A percentile compares a stretch with the other conserved stretches of the same genome.
Conservation (phyloP, 495 filamentous ascomycete genomes). For the Articulospora tetracladia region DNA sequence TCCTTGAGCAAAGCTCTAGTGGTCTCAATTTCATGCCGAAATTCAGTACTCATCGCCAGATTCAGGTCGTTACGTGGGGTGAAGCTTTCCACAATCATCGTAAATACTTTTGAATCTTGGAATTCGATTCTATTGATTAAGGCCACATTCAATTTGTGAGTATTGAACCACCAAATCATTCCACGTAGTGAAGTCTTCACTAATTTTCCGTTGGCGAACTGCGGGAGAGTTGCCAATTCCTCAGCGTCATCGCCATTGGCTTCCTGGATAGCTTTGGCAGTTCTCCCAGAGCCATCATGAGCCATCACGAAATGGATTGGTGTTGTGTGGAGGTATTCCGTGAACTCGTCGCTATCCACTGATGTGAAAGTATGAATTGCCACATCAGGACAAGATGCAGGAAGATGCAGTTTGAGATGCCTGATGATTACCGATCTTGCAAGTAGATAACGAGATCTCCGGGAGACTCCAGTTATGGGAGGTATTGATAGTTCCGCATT, state of each 20-base stretch:
- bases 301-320: constrained; percentile 67
- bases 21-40: constrained; percentile 10
- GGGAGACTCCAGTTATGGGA: constrained; percentile 7
- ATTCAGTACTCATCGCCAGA: constrained; percentile 8
- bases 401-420: constrained; percentile 44
- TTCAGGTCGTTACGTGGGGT: constrained; percentile 2
- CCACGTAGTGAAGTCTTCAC: constrained; percentile 34
- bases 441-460: constrained; percentile 50
- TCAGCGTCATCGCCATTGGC: neutral
- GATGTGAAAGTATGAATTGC: constrained; percentile 43
- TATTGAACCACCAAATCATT: constrained; percentile 45
- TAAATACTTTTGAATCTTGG: constrained; percentile 55
- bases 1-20: constrained; percentile 8
- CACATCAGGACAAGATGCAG: constrained; percentile 11
- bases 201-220: constrained; percentile 7
- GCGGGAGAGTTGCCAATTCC: neutral
- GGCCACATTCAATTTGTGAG: constrained; percentile 51
- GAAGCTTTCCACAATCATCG: constrained; percentile 42
- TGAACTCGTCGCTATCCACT: constrained; percentile 41
- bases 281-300: constrained; percentile 48
- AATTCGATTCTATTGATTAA: constrained; percentile 57
- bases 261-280: neutral
- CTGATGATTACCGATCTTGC: constrained; percentile 58
- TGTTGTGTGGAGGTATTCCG: constrained; percentile 43
- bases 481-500: constrained; percentile 45